Conservation (phyloP, 176 grass and related monocot genomes). For the Thalia dealbata region DNA sequence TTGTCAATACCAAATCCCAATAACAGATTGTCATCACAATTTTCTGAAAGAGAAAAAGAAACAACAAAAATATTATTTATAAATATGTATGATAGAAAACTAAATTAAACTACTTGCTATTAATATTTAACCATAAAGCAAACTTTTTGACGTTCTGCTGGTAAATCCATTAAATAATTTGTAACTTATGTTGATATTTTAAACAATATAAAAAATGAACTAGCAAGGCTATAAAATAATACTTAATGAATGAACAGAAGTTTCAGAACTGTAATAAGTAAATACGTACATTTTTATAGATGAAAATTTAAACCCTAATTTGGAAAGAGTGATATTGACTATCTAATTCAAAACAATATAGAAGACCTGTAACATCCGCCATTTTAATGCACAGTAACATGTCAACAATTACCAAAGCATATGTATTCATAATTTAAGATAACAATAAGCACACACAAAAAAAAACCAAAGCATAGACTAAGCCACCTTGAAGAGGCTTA, state of each 20-base stretch:
- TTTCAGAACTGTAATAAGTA: background rate
- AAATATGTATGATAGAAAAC: background rate
- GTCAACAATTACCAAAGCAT: no score
- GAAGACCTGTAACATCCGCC: no score
- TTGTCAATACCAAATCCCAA: slow-evolving; percentile 87
- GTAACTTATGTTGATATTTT: background rate
- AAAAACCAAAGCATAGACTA: no score
- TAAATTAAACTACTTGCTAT: background rate
- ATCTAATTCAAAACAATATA: no score
- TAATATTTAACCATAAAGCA: background rate
- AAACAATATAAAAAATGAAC: background rate
- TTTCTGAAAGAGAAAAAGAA: slow-evolving; percentile 47
- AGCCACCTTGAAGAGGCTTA: no score
- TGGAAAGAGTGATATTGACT: background rate
- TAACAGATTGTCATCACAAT: slow-evolving; percentile 88
- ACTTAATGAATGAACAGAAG: background rate
- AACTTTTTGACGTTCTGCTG: background rate
- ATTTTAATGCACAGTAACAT: no score
- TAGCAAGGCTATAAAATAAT: background rate
- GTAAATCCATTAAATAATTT: background rate
- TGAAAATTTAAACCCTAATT: background rate
- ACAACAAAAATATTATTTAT: background rate
- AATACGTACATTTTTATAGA: background rate
- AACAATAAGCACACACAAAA: no score
- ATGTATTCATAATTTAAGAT: no score